Base-by-base conservation (phyloP, 805 yeast species). In the Teunomyces kruisii region DNA sequence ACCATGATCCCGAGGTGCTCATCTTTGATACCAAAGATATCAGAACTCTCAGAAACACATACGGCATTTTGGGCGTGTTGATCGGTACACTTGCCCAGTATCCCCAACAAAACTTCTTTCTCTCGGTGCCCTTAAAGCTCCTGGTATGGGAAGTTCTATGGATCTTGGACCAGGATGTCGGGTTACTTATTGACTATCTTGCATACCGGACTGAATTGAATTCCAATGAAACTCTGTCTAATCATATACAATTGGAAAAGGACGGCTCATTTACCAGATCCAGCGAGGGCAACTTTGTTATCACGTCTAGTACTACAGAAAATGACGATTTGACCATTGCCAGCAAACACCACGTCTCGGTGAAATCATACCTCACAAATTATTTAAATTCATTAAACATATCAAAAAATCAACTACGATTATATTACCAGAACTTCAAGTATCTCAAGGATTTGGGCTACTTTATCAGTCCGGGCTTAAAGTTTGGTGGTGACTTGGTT, bases 71-170 rank as follows among this genome's bases (percentile, higher is more conserved):
- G 16, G 99, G 99, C 0, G 80, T 84, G 1, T 69, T 92, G 12
- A 67, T 80, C 0, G 99, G 99, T 0, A 86, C 97, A 0, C 67
- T 94, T 26, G 87, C 97, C 0, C 75, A 81, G 39, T 89, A 91
- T n/a, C 94, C 97, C 2, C 99, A 94, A 61, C 99, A 92, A 58
- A 90, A 89, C 57, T 72, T 83, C n/a, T 86, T 91, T 56, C 68
- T 88, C 32, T 95, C 96, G 0, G 65, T 91, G 2, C 99, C 99
- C 0, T 63, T 94, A 41, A 80, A 81, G 55, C 67, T 92, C 36
- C 74, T 81, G 65, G 63, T 79, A 0, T 95, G 88, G 62, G 98
- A 92, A 56, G 80, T 83, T 0, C 49, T 80, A 9, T 87, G 87
- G 80, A 67, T 90, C 24, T 70, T 84, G 7, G 65, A 68, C 4